Percentiles rank a stretch among this genome's conserved stretches.
These are phyloP conservation scores for Macrocybe gigantea DNA, from an alignment of 768 basidiomycete species.

Conservation along the genomic window DNA sequence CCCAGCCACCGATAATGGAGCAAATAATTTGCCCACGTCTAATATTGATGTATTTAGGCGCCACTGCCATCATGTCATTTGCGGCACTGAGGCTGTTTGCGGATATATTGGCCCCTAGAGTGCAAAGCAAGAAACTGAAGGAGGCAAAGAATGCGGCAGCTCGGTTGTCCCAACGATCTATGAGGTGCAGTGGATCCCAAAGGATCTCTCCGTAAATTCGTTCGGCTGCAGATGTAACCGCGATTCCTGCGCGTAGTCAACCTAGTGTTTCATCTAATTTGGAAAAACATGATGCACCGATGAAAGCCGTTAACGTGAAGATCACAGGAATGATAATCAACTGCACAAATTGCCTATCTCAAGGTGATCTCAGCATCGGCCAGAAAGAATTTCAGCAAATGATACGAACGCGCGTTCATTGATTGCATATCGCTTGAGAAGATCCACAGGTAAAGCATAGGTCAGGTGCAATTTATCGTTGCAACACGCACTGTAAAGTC, in stretches of 20 bases:
- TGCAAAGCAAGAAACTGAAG: slow-evolving; percentile 68
- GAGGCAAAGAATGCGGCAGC: slow-evolving; percentile 82
- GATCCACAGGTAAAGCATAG: neutral
- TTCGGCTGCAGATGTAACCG: slow-evolving; percentile 73
- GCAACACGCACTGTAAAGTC: slow-evolving; percentile 58
- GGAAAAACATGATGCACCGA: slow-evolving; percentile 27
- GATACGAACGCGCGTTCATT: slow-evolving; percentile 49
- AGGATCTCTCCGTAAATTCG: slow-evolving; percentile 57
- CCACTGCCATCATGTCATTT: slow-evolving; percentile 81
- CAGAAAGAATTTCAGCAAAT: neutral
- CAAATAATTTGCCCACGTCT: slow-evolving; percentile 75
- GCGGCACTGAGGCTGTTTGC: slow-evolving; percentile 71
- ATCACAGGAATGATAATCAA: slow-evolving; percentile 68
- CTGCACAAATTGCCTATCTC: slow-evolving; percentile 63
- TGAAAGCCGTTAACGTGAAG: slow-evolving; percentile 73
- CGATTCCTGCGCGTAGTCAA: slow-evolving; percentile 41
- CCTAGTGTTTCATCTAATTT: neutral
- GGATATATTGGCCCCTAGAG: slow-evolving; percentile 68
- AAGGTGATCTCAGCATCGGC: neutral
- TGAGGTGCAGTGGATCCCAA: slow-evolving; percentile 75
- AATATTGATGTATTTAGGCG: slow-evolving; percentile 76
- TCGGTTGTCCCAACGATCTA: slow-evolving; percentile 80
- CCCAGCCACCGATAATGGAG: slow-evolving; percentile 81
- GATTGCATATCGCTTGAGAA: slow-evolving; percentile 62
- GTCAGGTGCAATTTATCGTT: neutral